Evolutionary conservation across 495 filamentous ascomycete species (phyloP).

Genomic region (Talaromyces adpressus): DNA sequence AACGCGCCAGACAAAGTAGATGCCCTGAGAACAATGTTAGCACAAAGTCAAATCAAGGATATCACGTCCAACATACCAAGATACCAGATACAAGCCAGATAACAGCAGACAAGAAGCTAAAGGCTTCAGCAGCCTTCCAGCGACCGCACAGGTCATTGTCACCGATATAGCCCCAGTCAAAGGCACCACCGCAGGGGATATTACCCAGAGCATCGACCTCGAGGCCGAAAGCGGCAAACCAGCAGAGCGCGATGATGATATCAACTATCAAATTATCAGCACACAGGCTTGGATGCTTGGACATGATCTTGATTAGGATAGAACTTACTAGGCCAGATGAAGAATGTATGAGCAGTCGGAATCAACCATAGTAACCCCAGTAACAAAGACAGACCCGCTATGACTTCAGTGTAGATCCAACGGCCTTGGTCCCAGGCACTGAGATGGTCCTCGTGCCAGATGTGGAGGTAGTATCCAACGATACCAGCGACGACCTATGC

Average conservation of each 20-base stretch:
- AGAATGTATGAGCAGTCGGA: conserved; percentile 41
- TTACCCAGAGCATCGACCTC: conserved; percentile 47
- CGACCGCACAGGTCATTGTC: conserved; percentile 40
- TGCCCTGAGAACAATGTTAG: conserved; percentile 3
- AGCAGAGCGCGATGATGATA: conserved; percentile 49
- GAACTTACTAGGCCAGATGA: conserved; percentile 38
- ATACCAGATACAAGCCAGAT: conserved; percentile 57
- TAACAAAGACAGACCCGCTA: conserved; percentile 49
- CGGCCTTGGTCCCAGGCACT: conserved; percentile 36
- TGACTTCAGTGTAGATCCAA: conserved; percentile 54
- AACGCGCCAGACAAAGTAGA: conserved; percentile 11
- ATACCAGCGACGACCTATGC: conserved; percentile 49
- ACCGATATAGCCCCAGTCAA: conserved; percentile 37
- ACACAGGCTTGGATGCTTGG: no score
- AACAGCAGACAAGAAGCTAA: conserved; percentile 60
- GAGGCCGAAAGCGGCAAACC: conserved; percentile 60
- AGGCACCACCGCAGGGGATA: conserved; percentile 49
- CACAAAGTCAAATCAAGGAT: neutral
- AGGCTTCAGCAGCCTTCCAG: conserved; percentile 62
- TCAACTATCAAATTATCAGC: conserved; percentile 31
- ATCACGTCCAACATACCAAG: conserved; percentile 27
- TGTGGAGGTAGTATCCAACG: conserved; percentile 45
- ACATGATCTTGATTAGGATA: no score
- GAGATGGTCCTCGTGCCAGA: conserved; percentile 16
- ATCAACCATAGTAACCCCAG: conserved; percentile 48